Conservation (phyloP, 2,329 filamentous ascomycete genomes). For the Neobulgaria alba region DNA sequence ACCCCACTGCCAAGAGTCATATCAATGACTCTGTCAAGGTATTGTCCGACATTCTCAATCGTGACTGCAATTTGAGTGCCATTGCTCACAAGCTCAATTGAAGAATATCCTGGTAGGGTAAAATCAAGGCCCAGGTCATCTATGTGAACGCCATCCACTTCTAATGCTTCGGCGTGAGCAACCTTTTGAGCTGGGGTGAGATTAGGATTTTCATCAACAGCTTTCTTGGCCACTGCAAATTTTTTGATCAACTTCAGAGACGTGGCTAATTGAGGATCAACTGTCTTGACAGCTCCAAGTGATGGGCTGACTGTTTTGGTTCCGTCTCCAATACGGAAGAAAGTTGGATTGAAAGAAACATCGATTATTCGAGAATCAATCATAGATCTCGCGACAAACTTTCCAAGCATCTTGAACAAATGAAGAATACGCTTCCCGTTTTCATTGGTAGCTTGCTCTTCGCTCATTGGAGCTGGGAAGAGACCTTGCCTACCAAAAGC, state of each 20-base stretch:
- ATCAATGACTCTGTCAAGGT: slow-evolving; percentile 84
- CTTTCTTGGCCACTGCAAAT: slow-evolving; percentile 75
- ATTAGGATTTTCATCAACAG: slow-evolving; percentile 62
- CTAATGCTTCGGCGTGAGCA: slow-evolving; percentile 57
- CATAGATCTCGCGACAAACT: slow-evolving; percentile 97
- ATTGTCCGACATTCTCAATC: slow-evolving; percentile 83
- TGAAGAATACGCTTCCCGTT: slow-evolving; percentile 83
- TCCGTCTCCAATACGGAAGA: slow-evolving; percentile 84
- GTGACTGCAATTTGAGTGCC: slow-evolving; percentile 70
- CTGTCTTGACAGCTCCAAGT: slow-evolving; percentile 78
- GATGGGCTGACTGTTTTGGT: slow-evolving; percentile 64
- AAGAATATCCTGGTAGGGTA: slow-evolving; percentile 82
- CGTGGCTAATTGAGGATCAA: slow-evolving; percentile 77
- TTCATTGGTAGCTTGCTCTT: slow-evolving; percentile 62
- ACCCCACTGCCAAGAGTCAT: slow-evolving; percentile 87
- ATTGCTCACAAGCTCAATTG: slow-evolving; percentile 70
- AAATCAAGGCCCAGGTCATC: slow-evolving; percentile 92
- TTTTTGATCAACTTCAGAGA: slow-evolving; percentile 83
- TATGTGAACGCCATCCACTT: slow-evolving; percentile 66
- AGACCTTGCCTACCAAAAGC: slow-evolving; percentile 77
- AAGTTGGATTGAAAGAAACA: slow-evolving; percentile 92
- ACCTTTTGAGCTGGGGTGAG: slow-evolving; percentile 64
- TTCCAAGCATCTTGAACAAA: slow-evolving; percentile 87
- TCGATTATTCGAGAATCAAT: slow-evolving; percentile 97
- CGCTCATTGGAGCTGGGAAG: slow-evolving; percentile 85